A percentile compares a stretch with the other conserved stretches of the same genome.
phyloP scores from a whole-genome alignment of 1,284 basidiomycete species.

The Mycocalia duriaeana region DNA sequence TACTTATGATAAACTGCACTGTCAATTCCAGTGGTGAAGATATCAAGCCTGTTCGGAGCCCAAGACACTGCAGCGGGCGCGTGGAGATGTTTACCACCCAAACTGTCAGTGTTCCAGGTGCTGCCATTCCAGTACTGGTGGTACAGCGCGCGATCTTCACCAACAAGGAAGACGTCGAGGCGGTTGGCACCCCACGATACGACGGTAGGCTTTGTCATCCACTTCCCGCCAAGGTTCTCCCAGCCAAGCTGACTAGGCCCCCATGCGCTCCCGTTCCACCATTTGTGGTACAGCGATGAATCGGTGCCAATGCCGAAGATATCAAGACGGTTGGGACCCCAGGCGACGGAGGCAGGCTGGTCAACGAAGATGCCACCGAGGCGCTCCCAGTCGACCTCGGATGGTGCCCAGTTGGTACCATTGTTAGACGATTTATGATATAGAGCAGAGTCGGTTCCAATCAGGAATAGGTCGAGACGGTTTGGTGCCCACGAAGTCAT shows the following conservation, averaged over 20 bases:
- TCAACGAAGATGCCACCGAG: neutral
- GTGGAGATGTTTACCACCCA: conserved; percentile 3
- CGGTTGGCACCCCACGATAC: conserved; percentile 4
- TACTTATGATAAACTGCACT: conserved; percentile 5
- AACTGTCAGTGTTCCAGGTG: conserved; percentile 4
- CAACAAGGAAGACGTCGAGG: conserved; percentile 9
- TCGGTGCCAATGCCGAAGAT: conserved; percentile 10
- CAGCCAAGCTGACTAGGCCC: conserved; percentile 1
- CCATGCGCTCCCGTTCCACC: conserved; percentile 9
- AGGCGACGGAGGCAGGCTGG: conserved; percentile 6
- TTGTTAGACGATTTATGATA: conserved; percentile 11
- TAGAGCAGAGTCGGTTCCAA: conserved; percentile 11
- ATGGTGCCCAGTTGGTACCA: conserved; percentile 3
- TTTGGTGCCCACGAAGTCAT: conserved; percentile 6
- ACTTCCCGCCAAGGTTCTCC: conserved; percentile 9
- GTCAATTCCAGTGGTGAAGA: conserved; percentile 3
- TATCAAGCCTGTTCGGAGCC: conserved; percentile 4
- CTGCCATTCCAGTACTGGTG: conserved; percentile 7
- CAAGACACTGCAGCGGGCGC: conserved; percentile 2
- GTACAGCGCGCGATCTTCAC: conserved; percentile 5
- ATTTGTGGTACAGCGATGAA: conserved; percentile 8
- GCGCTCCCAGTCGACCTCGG: conserved; percentile 1
- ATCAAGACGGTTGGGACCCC: conserved; percentile 11
- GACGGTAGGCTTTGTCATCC: conserved; percentile 5
- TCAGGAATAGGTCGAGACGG: conserved; percentile 8